Base-by-base conservation (phyloP, 148 eudicot genomes). In the Amaranthus cruentus region DNA sequence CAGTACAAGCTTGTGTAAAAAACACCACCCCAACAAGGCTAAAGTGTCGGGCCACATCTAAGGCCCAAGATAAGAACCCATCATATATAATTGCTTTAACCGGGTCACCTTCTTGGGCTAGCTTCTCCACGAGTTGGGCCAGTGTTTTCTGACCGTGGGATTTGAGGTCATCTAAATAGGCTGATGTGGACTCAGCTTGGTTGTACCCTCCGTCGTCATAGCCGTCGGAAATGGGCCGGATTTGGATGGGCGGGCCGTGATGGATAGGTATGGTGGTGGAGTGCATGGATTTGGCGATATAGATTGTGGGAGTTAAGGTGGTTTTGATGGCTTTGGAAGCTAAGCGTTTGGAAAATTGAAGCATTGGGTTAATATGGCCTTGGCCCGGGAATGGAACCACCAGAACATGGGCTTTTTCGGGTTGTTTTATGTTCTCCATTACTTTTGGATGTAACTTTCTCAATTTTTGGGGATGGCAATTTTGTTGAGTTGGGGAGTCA, bases 311-410 rank as follows among this genome's bases (percentile, higher is more conserved):
- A 13, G 77, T 77, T 4, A 88, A 59, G 42, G 92, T 80, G 58
- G 82, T 18, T 66, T 77, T 78, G 60, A 85, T 48, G 8, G 82
- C 85, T 73, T 81, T 83, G 44, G 80, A 73, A 52, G 77, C 73
- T 42, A 86, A 59, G 9, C 90, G 88, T 73, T 85, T 88, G 65
- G 83, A 77, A 65, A 88, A 82, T 55, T 88, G 88, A 47, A 83
- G 81, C 84, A 88, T 78, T 53, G 92, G 92, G 66, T 83, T 86
- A 10, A 88, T 76, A 56, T 88, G 92, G 70, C 92, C 92, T 86
- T 88, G 92, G 54, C 81, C 81, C 7, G 88, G 90, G 47, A 65
- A 83, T 7, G 92, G 92, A 15, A 88, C 66, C 8, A 76, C 81
- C 15, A 88, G 52, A 13, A 85, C 85, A 80, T 88, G 90, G 28